Percentiles rank a stretch among this genome's conserved stretches.
phyloP scores from a whole-genome alignment of 805 yeast species.

The Torulaspora quercuum region DNA sequence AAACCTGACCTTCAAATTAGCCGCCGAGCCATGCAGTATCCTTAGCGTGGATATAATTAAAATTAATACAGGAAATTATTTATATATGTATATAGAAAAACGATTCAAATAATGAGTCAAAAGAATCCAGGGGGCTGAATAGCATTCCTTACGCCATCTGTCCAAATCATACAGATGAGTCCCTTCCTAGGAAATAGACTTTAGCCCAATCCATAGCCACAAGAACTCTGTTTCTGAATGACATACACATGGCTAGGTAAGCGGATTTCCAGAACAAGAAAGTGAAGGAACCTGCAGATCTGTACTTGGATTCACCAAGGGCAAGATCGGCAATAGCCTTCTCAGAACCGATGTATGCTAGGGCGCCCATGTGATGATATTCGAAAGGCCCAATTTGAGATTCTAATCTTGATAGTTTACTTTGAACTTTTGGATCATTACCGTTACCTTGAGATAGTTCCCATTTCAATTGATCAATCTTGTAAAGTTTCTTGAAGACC shows the following conservation, averaged over 20 bases:
- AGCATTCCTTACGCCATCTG: too few species aligned
- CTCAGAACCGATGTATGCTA: conserved; percentile 92
- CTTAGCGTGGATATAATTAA: conserved; percentile 1
- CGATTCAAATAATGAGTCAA: too few species aligned
- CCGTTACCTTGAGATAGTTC: conserved; percentile 39
- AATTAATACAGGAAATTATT: conserved; percentile 3
- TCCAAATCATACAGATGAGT: conserved; percentile 42
- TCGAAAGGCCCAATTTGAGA: conserved; percentile 57
- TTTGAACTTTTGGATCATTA: conserved; percentile 38
- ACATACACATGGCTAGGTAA: conserved; percentile 86
- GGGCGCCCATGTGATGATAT: conserved; percentile 86
- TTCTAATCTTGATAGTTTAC: conserved; percentile 43
- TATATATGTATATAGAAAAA: too few species aligned
- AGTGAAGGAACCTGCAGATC: conserved; percentile 81
- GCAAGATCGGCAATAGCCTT: conserved; percentile 90
- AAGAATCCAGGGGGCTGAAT: too few species aligned
- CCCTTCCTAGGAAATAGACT: conserved; percentile 87
- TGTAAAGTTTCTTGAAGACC: conserved; percentile 61
- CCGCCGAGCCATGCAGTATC: conserved; percentile 6
- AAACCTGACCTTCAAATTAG: conserved; percentile 8
- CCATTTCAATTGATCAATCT: conserved; percentile 56
- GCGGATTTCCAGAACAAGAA: conserved; percentile 95
- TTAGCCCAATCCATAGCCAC: conserved; percentile 88
- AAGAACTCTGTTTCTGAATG: conserved; percentile 81
- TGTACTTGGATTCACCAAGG: conserved; percentile 69